Percentiles rank a stretch among this genome's conserved stretches.
Conservation (phyloP, 176 grass and related monocot genomes). For the Eragrostis curvula region DNA sequence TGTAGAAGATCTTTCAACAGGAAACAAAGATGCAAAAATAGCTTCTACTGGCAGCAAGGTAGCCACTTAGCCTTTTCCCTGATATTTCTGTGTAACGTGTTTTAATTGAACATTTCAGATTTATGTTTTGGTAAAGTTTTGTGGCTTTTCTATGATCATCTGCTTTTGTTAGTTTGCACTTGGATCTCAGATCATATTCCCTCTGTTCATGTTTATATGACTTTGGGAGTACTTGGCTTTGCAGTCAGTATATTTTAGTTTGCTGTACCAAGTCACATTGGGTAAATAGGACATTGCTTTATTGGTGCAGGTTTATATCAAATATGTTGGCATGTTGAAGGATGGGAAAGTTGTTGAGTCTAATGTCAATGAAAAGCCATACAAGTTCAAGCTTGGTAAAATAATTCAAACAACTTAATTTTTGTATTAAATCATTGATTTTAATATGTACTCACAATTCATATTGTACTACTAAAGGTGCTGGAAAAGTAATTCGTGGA, state of each 20-base stretch:
- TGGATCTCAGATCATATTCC: not conserved
- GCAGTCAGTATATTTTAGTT: not conserved
- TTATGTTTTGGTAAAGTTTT: not conserved
- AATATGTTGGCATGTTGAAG: slow-evolving; percentile 79
- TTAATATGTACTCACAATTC: slow-evolving; percentile 13
- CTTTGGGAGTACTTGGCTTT: not conserved
- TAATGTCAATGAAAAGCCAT: slow-evolving; percentile 65
- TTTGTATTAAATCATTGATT: not conserved
- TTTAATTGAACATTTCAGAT: slow-evolving; percentile 27
- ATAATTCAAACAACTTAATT: not conserved
- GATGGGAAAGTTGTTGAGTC: slow-evolving; percentile 74
- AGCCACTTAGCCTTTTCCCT: not conserved
- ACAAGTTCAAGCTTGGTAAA: slow-evolving; percentile 92
- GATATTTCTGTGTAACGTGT: slow-evolving; percentile 13
- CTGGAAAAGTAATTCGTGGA: slow-evolving; percentile 83
- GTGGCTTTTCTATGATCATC: not conserved
- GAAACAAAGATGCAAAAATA: slow-evolving; percentile 67
- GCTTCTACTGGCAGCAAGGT: slow-evolving; percentile 82
- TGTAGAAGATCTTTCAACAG: slow-evolving; percentile 80
- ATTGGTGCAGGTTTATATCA: slow-evolving; percentile 77
- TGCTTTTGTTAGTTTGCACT: not conserved
- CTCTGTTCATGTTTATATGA: too few relatives aligned
- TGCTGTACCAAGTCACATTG: not conserved
- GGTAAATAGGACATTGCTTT: not conserved
- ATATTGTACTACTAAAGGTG: slow-evolving; percentile 54